A percentile compares a stretch with the other conserved stretches of the same genome.
These are phyloP conservation scores for Calamus simplicifolius DNA, from an alignment of 176 grass and related monocot genomes.

Conservation along the genomic window DNA sequence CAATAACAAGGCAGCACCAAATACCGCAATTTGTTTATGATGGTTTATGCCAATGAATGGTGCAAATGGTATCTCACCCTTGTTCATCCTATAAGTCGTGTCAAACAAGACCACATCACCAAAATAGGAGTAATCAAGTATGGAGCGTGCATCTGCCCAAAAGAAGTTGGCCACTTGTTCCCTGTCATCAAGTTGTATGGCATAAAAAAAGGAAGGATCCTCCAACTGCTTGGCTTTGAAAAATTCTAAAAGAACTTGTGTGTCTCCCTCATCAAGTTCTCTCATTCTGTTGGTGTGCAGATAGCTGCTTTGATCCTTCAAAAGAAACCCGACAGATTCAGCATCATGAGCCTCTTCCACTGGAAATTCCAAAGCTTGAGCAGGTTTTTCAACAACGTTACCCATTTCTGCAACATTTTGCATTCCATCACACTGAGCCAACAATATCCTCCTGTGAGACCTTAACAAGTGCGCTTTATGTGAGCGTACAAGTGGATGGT, in stretches of 20 bases:
- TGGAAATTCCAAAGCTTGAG: constrained; percentile 26
- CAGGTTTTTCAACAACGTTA: constrained; percentile 7
- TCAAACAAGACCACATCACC: constrained; percentile 12
- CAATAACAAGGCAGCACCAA: neutral
- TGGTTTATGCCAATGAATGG: constrained; percentile 7
- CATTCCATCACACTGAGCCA: constrained; percentile 12
- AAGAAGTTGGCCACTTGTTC: constrained; percentile 4
- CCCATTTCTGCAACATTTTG: neutral
- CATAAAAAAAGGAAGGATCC: constrained; percentile 1
- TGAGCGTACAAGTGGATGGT: constrained; percentile 32
- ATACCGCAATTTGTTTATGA: constrained; percentile 6
- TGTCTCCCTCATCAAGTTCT: constrained; percentile 26
- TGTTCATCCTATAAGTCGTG: neutral
- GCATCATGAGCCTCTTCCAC: constrained; percentile 26
- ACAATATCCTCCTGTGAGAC: constrained; percentile 21
- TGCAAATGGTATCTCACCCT: constrained; percentile 2
- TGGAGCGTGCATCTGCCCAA: neutral
- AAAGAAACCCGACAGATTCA: constrained; percentile 32
- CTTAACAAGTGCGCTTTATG: constrained; percentile 34
- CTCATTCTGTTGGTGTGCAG: constrained; percentile 39
- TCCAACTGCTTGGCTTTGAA: neutral
- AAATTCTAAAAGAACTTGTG: neutral
- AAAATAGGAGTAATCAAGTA: constrained; percentile 4
- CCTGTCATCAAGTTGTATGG: neutral
- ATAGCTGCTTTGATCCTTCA: constrained; percentile 35